Percentiles rank a stretch among this genome's conserved stretches.
phyloP scores from a whole-genome alignment of 2,329 filamentous ascomycete genomes.

The Domatiomyces catenatus region DNA sequence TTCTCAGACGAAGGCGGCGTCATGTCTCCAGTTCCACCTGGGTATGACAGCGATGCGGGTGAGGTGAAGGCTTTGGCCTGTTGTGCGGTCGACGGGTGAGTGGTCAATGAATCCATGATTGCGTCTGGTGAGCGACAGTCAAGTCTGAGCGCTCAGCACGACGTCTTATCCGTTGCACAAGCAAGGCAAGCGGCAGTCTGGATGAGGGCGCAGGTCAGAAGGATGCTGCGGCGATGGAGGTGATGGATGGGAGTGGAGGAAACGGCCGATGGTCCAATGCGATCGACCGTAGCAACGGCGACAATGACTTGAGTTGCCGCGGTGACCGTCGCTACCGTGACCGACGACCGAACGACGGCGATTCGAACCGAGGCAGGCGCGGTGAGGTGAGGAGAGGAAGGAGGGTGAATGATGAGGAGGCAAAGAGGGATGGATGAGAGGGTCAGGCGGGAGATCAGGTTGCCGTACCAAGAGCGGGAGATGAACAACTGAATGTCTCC shows the following conservation, averaged over 20 bases:
- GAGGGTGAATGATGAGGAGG: slow-evolving; percentile 2
- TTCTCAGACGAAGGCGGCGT: slow-evolving; percentile 64
- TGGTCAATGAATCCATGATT: slow-evolving; percentile 73
- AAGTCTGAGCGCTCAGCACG: not conserved
- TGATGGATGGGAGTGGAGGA: slow-evolving; percentile 6
- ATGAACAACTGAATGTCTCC: slow-evolving; percentile 98
- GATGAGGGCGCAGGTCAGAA: slow-evolving; percentile 5
- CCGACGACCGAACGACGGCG: not conserved
- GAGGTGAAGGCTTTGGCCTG: slow-evolving; percentile 95
- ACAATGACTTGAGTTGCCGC: not conserved
- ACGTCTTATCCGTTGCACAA: slow-evolving; percentile 22
- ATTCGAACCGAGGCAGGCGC: slow-evolving; percentile 1
- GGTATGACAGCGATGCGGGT: slow-evolving; percentile 81
- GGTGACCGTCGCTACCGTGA: not conserved
- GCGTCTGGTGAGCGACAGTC: slow-evolving; percentile 6
- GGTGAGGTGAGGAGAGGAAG: not conserved
- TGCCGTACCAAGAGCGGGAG: slow-evolving; percentile 53
- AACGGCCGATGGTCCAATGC: not conserved
- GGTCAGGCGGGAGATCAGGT: slow-evolving; percentile 3
- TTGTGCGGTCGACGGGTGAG: slow-evolving; percentile 76
- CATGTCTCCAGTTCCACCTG: slow-evolving; percentile 65
- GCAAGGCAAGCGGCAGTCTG: slow-evolving; percentile 19
- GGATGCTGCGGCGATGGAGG: slow-evolving; percentile 9
- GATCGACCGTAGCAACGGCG: not conserved
- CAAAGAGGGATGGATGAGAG: not conserved